Evolutionary conservation across 495 filamentous ascomycete species (phyloP), one percentile per base, ranked within the genome.

Genomic region (Pyrenula massariospora): DNA sequence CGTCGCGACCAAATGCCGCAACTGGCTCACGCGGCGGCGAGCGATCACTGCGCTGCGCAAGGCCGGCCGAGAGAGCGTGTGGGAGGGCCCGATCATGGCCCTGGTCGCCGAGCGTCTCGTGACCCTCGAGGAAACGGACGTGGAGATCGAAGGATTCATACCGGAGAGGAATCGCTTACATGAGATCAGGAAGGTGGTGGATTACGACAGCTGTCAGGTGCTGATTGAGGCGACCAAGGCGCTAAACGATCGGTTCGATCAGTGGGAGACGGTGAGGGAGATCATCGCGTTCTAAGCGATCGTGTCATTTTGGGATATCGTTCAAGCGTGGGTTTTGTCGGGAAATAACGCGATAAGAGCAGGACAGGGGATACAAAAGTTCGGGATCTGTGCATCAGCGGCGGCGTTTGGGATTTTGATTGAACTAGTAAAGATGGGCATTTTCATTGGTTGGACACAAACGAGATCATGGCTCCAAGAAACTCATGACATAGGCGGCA

Each of bases 211-310:
- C n/a, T 21, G 50, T 10, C n/a, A 24, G 50, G 50, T 52, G 50
- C 50, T 52, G 8, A 24, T 52, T 10, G 50, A 52, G 22, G 50
- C 50, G 10, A 52, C n/a, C n/a, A 52, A 24, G 50, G n/a, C 50
- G 22, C n/a, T 52, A 19, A 42, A 42, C 31, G 31, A 42, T 42
- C 31, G 31, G 31, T 42, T 42, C 15, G 50, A 52, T 20, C 50
- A 52, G 50, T 52, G 50, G 50, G 50, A 52, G 50, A 52, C 50
- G 19, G 22, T 52, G n/a, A 52, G 50, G 50, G 50, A 52, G 50
- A 52, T 20, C 22, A 24, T 52, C n/a, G 19, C 50, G 50, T 52
- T 52, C 22, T 52, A 24, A 20, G 19, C 19, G 8, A 10, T 52
- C 20, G 31, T 42, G 31, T n/a, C n/a, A n/a, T n/a, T n/a, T n/a